Evolutionary conservation across 75 land plant genomes (phyloP).

Genomic region (Sequoiadendron giganteum): DNA sequence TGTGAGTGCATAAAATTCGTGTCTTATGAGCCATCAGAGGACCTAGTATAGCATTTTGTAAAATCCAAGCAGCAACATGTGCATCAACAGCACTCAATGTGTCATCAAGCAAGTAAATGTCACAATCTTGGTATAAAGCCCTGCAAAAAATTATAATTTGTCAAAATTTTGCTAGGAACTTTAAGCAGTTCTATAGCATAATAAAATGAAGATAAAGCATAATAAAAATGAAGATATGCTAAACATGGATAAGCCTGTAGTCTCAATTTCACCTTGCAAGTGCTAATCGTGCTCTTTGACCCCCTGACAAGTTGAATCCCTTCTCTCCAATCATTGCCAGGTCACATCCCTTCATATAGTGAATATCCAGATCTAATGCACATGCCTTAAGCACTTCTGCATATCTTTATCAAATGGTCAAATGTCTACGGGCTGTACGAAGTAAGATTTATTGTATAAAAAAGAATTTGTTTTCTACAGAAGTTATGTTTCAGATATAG

Average conservation of each 20-base stretch:
- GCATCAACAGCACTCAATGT: constrained; percentile 97
- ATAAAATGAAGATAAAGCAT: neutral
- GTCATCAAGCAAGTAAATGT: constrained; percentile 87
- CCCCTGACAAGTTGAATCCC: constrained; percentile 92
- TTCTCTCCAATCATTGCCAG: constrained; percentile 76
- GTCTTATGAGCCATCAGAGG: constrained; percentile 64
- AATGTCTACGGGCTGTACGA: neutral
- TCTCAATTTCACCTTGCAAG: constrained; percentile 67
- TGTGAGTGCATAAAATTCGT: constrained; percentile 77
- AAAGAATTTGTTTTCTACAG: neutral
- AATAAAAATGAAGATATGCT: neutral
- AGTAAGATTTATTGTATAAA: neutral
- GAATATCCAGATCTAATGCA: constrained; percentile 82
- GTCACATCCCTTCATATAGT: constrained; percentile 73
- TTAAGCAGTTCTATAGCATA: neutral
- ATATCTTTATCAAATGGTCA: constrained; percentile 46
- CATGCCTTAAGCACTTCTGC: constrained; percentile 61
- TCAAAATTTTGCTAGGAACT: neutral
- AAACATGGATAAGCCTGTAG: neutral
- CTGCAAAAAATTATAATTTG: constrained; percentile 35
- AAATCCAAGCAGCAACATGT: constrained; percentile 78
- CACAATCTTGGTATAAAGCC: constrained; percentile 80
- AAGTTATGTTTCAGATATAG: neutral
- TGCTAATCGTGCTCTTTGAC: constrained; percentile 89
- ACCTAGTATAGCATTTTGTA: constrained; percentile 64